These are phyloP conservation scores for Solanum bulbocastanum DNA, from an alignment of 257 asterid species.

Conservation along the genomic window DNA sequence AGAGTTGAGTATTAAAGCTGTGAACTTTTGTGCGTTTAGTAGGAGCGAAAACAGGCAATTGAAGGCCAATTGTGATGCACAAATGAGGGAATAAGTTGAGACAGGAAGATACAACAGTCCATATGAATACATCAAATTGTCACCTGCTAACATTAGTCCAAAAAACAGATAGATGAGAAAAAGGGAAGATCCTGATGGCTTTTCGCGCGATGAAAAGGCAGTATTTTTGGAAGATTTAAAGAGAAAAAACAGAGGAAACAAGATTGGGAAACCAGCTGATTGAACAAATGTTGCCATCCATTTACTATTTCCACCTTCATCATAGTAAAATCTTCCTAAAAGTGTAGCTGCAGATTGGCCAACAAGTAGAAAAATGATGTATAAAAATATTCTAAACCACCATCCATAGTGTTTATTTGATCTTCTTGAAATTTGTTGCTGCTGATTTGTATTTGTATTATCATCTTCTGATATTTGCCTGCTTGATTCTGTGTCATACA, in stretches of 20 bases:
- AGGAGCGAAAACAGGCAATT: slow-evolving; percentile 23
- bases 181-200: not conserved
- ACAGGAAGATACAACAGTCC: slow-evolving; percentile 28
- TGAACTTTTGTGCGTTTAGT: slow-evolving; percentile 25
- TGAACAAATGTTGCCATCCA: slow-evolving; percentile 36
- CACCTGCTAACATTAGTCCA: slow-evolving; percentile 22
- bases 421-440: not conserved
- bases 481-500: not conserved
- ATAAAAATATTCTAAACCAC: slow-evolving; percentile 20
- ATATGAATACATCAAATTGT: slow-evolving; percentile 26
- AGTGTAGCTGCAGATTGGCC: slow-evolving; percentile 30
- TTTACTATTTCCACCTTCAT: slow-evolving; percentile 34
- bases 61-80: slow-evolving; percentile 34
- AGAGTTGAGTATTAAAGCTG: slow-evolving; percentile 24
- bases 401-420: not conserved
- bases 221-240: not conserved
- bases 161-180: slow-evolving; percentile 12
- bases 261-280: slow-evolving; percentile 23
- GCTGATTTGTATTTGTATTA: not conserved
- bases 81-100: slow-evolving; percentile 30
- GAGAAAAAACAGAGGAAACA: slow-evolving; percentile 17
- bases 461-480: not conserved
- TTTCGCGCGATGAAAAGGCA: not conserved
- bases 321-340: slow-evolving; percentile 25
- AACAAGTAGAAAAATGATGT: slow-evolving; percentile 10